Base-by-base conservation (phyloP, 306 rosid species). In the Sesbania bispinosa region DNA sequence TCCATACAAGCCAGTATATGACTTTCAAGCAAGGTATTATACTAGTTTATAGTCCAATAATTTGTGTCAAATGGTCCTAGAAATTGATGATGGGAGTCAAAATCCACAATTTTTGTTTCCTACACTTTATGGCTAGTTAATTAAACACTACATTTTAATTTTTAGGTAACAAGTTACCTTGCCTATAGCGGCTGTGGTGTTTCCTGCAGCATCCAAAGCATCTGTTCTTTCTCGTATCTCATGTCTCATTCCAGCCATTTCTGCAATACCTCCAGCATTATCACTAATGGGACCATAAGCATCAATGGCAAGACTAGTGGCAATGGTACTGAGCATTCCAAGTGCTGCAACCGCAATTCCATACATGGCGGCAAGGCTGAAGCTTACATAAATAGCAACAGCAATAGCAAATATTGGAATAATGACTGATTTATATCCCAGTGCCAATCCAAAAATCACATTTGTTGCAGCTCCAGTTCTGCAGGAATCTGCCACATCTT, bases 131-230 rank as follows among this genome's bases (percentile, higher is more conserved):
- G 2, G 67, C 15, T 18, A 59, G 46, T 20, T 27, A 46, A 8
- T 46, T 30, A 67, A 48, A 47, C 10, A 2, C 26, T 29, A 3
- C 18, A 19, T 21, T 68, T 68, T n/a, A n/a, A n/a, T n/a, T n/a
- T n/a, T n/a, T 38, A 23, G 11, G 15, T 39, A 8, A 51, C 18
- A 43, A 7, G 14, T 77, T 8, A 86, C 95, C 95, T 86, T 86
- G 73, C 95, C 95, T 67, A 88, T 88, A 32, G 95, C 90, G 13
- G 90, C 95, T 4, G 95, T 88, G 19, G 95, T 88, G 81, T 88
- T 88, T 62, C 95, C 95, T 6, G 95, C 95, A 51, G 90, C 89
- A 45, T 88, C 93, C 64, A 88, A 69, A 71, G 93, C 90, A 24
- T 88, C 90, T 0, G 94, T 88, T 70, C 89, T 78, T 68, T 86